Evolutionary conservation across 371 early-diverging fungal genomes (phyloP), one percentile per base, ranked within the genome.

Genomic region (Syncephalastrum sp.): DNA sequence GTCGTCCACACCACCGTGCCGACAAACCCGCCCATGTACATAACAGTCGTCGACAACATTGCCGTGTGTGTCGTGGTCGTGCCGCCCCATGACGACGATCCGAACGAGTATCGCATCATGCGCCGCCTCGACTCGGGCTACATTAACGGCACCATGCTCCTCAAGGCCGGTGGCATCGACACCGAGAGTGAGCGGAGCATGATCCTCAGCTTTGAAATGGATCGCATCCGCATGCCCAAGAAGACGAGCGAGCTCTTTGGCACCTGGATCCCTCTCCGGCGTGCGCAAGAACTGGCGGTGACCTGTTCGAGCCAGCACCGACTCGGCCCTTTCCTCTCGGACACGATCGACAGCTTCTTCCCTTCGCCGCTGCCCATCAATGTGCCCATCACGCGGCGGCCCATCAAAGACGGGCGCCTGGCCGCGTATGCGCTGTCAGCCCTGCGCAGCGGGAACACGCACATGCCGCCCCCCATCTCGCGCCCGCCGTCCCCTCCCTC

Each of bases 231-330:
- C 42, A 82, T 88, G 64, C 85, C 90, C 4, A 82, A 86, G 56
- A 82, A 82, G 44, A 86, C 83, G 33, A 86, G 87, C 41, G 72
- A 77, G 43, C 67, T 95, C 33, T 86, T 85, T 56, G 95, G 95
- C 23, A 94, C 94, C 0, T 95, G 95, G 95, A 90, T 95, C 49
- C 95, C 95, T 3, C 70, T 95, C 19, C 75, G 84, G 1, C 87
- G 95, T 13, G 95, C 93, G 1, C 86, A 91, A 21, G 93, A 90
- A 7, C 69, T 95, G 44, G 91, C 94, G 0, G 83, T 89, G 1
- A 93, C 91, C 0, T 90, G 91, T 57, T 90, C 92, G 5, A 71
- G 93, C 19, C 90, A 92, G 54, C 82, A 87, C 62, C 83, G 85
- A 29, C 66, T 93, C 8, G 88, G 86, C 0, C 85, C 86, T 12